Base-by-base conservation (phyloP, 208 protist genomes). In the Sergeia podlipaevii region DNA sequence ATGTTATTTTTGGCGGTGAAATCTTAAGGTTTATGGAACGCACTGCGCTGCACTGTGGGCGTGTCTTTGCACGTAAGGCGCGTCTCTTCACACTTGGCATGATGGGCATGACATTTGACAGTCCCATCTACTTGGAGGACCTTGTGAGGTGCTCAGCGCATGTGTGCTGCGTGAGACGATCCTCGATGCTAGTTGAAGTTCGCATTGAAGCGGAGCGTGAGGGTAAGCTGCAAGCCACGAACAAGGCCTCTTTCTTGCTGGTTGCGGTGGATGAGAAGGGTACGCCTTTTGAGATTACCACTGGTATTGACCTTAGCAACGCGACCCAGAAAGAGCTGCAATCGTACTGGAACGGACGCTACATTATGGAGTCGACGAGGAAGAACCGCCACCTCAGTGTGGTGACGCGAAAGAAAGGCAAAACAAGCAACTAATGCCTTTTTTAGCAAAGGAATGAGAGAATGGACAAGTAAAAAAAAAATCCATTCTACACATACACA, bases 21-120 rank as follows among this genome's bases (percentile, higher is more conserved):
- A 64, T 83, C 49, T 43, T 87, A 27, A 55, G 64, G 6, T 72
- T 65, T 24, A 83, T 87, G 79, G 79, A 82, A 51, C 57, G 54
- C 33, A 41, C 52, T 44, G 80, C 80, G 29, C 49, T 68, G 51
- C 72, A 84, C 65, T 84, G 80, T 63, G 80, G 60, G 11, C 71
- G 75, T 51, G 52, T 77, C 29, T 84, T 88, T 57, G 60, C 57
- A 1, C 52, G 60, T 1, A 47, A 65, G 15, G 34, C 63, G 0
- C 65, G 68, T 18, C 45, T 88, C 26, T 66, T 60, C 30, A 67
- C 65, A 3, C 11, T 81, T 18, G 72, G 58, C 21, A 84, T 87
- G 80, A 42, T 79, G 57, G 59, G 62, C 56, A 75, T 80, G 63
- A 61, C 54, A 36, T 88, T 88, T 47, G 65, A 77, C 41, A 21